Conservation (phyloP, 2,329 filamentous ascomycete genomes). For the Aspergillus nomiae region DNA sequence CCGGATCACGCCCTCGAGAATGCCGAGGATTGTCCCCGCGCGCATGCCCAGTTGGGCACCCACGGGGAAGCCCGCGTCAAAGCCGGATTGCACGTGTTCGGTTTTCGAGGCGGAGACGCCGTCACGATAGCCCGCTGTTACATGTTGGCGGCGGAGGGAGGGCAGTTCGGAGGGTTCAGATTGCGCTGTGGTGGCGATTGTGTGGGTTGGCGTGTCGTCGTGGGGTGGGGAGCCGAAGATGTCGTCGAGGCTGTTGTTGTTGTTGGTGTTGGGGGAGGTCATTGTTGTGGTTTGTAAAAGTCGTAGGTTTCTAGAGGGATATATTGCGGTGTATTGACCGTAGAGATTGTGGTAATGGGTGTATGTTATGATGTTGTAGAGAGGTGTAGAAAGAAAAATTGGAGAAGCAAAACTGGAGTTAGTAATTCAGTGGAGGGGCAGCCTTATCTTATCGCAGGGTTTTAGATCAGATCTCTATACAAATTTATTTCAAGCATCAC, state of each 20-base stretch:
- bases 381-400: background rate
- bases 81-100: constrained; percentile 77
- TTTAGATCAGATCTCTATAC: background rate
- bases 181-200: background rate
- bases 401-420: background rate
- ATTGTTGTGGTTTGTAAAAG: background rate
- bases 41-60: constrained; percentile 77
- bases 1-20: constrained; percentile 69
- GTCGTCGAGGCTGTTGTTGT: constrained; percentile 38
- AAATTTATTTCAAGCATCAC: too few relatives aligned
- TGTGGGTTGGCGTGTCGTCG: background rate
- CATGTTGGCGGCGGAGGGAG: constrained; percentile 73
- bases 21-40: constrained; percentile 74
- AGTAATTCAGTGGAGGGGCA: background rate
- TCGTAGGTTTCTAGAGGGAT: background rate
- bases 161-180: constrained; percentile 67
- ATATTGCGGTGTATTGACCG: background rate
- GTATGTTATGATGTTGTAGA: background rate
- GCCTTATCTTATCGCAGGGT: background rate
- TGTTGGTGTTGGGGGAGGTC: background rate
- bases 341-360: background rate
- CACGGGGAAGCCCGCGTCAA: constrained; percentile 86
- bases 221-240: constrained; percentile 44
- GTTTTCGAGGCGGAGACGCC: constrained; percentile 78
- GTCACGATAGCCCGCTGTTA: constrained; percentile 87